These are phyloP conservation scores for Nigrospora osmanthi DNA, from an alignment of 2,329 filamentous ascomycete species.

Conservation along the genomic window DNA sequence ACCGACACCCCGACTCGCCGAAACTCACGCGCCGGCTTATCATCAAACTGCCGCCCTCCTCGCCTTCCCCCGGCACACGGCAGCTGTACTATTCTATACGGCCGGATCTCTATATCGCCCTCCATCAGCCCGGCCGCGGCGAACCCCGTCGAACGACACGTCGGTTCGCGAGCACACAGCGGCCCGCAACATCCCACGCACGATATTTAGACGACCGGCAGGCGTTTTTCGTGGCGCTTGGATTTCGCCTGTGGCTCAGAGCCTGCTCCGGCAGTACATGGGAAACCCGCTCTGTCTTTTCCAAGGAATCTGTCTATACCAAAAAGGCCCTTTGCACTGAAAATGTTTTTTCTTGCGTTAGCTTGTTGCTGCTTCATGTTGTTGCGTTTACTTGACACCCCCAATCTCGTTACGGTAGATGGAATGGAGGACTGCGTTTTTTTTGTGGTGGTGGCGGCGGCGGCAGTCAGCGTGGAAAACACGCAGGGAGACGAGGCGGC, in stretches of 20 bases:
- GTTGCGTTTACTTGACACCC: constrained; percentile 17
- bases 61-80: background rate
- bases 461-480: constrained; percentile 1
- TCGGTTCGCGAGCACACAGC: background rate
- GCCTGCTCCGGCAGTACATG: constrained; percentile 10
- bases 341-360: constrained; percentile 1
- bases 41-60: constrained; percentile 6
- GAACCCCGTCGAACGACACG: background rate
- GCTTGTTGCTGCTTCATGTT: constrained; percentile 7
- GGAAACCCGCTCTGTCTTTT: constrained; percentile 10
- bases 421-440: constrained; percentile 16
- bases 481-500: background rate
- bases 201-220: background rate
- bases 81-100: constrained; percentile 4
- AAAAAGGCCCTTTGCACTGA: constrained; percentile 12
- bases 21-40: constrained; percentile 7
- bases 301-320: constrained; percentile 19
- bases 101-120: background rate
- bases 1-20: constrained; percentile 16
- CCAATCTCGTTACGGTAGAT: constrained; percentile 23
- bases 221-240: constrained; percentile 3
- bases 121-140: background rate
- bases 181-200: background rate
- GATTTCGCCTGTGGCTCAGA: constrained; percentile 14
- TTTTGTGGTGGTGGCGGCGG: constrained; percentile 2